Evolutionary conservation across 495 filamentous ascomycete species (phyloP), one percentile per base, ranked within the genome.

Genomic region (Friedmanniomyces simplex): DNA sequence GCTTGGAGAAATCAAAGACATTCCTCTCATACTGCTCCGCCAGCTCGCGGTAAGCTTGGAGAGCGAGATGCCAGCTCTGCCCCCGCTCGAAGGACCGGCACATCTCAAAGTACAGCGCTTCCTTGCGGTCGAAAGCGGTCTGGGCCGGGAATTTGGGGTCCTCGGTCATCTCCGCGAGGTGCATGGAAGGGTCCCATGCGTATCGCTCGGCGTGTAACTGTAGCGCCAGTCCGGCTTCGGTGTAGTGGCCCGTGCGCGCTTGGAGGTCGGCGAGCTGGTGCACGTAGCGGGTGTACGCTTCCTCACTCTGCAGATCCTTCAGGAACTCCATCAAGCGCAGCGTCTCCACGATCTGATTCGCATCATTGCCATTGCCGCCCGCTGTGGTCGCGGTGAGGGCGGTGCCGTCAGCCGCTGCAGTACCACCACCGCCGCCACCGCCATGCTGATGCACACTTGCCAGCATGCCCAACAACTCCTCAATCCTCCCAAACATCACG

Each of bases 281-380:
- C 24, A 97, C 91, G 66, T 97, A 97, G 56, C 89, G 85, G 62
- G 96, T 87, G 68, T 91, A 99, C 60, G 96, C 96, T 66, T 96
- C 90, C 68, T 95, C 90, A 66, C 94, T 94, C 61, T 91, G 87
- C 88, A 96, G 93, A 67, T 96, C 91, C 67, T 88, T 84, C 69
- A 96, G 80, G 73, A 96, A 97, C 61, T 96, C 88, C 93, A 97
- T 96, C 37, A 98, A 72, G 64, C 88, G 82, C 47, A 97, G 76
- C 1, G 89, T 89, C 67, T 97, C 87, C 66, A 94, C 83, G 50
- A 89, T 80, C 57, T 84, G 79, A 45, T 82, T 84, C 16, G 89
- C 87, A 18, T 66, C 63, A 32, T 32, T 32, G 28, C 28, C 28
- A 10, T 3, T 49, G 39, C 39, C 39, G 5, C 4, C 14, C 39